A percentile compares a stretch with the other conserved stretches of the same genome.
Conservation (phyloP, 2,329 filamentous ascomycete species). For the Cordyceps cateniannulata region DNA sequence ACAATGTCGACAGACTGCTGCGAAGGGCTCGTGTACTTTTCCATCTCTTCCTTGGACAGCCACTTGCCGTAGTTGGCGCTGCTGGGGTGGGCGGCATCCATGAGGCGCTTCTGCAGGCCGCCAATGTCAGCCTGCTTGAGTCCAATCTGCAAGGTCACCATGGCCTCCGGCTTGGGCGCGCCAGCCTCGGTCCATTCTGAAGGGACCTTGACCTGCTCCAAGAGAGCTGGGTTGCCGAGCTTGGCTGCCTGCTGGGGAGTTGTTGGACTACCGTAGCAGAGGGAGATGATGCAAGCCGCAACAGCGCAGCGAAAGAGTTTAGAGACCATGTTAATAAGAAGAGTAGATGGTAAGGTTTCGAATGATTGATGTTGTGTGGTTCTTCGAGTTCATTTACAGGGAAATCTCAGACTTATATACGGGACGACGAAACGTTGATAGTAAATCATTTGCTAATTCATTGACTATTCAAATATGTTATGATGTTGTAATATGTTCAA, state of each 20-base stretch:
- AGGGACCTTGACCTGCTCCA: not conserved
- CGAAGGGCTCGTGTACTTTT: conserved; percentile 19
- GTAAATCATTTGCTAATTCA: no score
- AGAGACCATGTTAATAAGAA: no score
- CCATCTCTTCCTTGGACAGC: conserved; percentile 18
- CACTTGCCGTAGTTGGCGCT: conserved; percentile 22
- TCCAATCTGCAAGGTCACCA: conserved; percentile 4
- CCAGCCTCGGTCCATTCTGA: not conserved
- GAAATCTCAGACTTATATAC: no score
- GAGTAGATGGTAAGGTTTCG: no score
- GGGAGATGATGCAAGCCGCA: no score
- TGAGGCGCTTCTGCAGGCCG: conserved; percentile 19
- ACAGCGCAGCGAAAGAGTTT: no score
- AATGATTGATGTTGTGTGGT: no score
- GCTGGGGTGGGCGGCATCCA: conserved; percentile 19
- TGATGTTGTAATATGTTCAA: no score
- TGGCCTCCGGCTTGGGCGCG: not conserved
- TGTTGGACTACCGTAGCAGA: not conserved
- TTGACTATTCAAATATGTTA: no score
- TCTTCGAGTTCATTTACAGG: no score
- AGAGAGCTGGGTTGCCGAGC: not conserved
- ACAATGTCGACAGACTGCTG: conserved; percentile 17
- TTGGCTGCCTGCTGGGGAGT: not conserved
- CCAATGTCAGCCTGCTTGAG: conserved; percentile 17
- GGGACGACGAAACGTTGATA: no score